A percentile compares a stretch with the other conserved stretches of the same genome.
Conservation (phyloP, 2,329 filamentous ascomycete genomes). For the Curvularia sp. region DNA sequence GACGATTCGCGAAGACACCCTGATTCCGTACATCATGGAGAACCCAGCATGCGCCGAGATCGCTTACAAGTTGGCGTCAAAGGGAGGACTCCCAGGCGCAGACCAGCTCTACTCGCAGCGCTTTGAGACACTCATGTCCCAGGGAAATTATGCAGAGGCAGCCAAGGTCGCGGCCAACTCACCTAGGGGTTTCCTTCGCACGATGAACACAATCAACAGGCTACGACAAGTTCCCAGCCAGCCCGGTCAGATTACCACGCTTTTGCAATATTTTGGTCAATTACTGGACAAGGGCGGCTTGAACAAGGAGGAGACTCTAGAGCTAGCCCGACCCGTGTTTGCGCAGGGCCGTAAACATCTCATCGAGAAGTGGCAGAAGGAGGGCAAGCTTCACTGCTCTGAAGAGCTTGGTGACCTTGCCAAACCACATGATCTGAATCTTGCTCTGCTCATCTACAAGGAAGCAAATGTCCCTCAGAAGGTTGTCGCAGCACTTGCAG, state of each 20-base stretch:
- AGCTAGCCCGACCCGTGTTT: constrained; percentile 90
- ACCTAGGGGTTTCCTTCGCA: constrained; percentile 92
- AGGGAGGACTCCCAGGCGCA: constrained; percentile 90
- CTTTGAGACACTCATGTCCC: constrained; percentile 84
- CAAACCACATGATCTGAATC: constrained; percentile 83
- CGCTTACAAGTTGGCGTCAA: constrained; percentile 94
- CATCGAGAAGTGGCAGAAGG: constrained; percentile 96
- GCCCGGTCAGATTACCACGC: constrained; percentile 87
- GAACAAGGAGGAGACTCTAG: constrained; percentile 92
- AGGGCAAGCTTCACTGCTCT: constrained; percentile 94
- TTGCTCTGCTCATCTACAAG: constrained; percentile 88
- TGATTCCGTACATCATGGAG: constrained; percentile 94
- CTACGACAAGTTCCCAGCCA: constrained; percentile 87
- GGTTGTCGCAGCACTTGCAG: constrained; percentile 92
- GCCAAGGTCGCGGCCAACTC: constrained; percentile 97
- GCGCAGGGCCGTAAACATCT: constrained; percentile 94
- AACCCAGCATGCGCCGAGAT: constrained; percentile 94
- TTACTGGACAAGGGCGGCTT: constrained; percentile 92
- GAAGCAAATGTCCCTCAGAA: constrained; percentile 91
- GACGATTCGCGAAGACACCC: constrained; percentile 86
- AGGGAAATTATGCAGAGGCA: constrained; percentile 83
- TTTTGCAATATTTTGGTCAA: constrained; percentile 97
- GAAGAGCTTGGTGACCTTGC: constrained; percentile 96
- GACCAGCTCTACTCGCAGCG: constrained; percentile 92
- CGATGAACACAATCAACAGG: constrained; percentile 91